Base-by-base conservation (phyloP, 2,329 filamentous ascomycete genomes). In the Fusarium nygamai region DNA sequence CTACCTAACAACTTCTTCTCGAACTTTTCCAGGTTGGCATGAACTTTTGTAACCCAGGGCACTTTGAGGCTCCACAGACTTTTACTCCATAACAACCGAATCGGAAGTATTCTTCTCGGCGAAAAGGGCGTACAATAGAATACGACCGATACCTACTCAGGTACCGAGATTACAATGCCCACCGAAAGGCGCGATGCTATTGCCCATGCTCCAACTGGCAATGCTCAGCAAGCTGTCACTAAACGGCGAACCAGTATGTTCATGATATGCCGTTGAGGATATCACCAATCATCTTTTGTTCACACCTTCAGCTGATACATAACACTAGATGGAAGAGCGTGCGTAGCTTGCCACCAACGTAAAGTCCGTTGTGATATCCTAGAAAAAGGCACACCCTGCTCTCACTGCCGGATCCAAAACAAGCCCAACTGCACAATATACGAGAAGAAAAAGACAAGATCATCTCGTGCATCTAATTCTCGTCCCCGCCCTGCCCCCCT, bases 361-460 rank as follows among this genome's bases (percentile, higher is more conserved):
- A 88, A 88, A 76, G 84, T 88, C 57, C 84, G 85, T 69, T 88
- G 86, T 70, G 86, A 88, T 78, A 84, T 87, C 50, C 82, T 86
- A 62, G 73, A 81, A 27, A 84, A 85, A 38, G 86, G 86, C 20
- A 73, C 83, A 2, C 86, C 86, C 1, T 88, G 86, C 73, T 84
- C 86, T 60, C 87, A 87, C 70, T 88, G 86, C 66, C 80, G 81
- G 39, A 80, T 81, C 31, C 83, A 85, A 39, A 80, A 83, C 24
- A 83, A 83, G 61, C 54, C 78, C 20, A 83, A 84, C 61, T 88
- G 86, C 64, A 83, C 80, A 38, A 83, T 87, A 34, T 87, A 87
- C 68, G 85, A 88, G 75, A 88, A 87, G 78, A 86, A 86, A 71
- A 84, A 71, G 65, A 61, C 83, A 8, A 80, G 85, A 46, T 80